phyloP scores from a whole-genome alignment of 305 asterid genomes.

The Ajuga reptans region DNA sequence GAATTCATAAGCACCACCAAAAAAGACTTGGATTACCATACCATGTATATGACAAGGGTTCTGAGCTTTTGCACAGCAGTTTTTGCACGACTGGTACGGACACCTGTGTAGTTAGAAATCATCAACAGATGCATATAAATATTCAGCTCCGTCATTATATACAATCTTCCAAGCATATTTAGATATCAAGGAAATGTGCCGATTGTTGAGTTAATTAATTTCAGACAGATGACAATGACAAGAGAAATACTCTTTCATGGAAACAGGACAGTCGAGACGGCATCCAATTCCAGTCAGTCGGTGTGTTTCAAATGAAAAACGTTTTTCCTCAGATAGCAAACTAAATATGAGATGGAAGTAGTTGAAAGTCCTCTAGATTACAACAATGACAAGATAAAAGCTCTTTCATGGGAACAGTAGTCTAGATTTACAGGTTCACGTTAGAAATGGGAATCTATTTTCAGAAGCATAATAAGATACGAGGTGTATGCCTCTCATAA shows the following conservation, averaged over 20 bases:
- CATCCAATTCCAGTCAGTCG: background rate
- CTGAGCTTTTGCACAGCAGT: conserved; percentile 89
- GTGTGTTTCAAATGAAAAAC: background rate
- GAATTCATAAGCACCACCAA: conserved; percentile 8
- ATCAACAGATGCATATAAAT: conserved; percentile 13
- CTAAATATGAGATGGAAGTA: background rate
- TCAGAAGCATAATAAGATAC: background rate
- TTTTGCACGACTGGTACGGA: conserved; percentile 91
- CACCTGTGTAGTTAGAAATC: conserved; percentile 51
- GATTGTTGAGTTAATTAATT: background rate
- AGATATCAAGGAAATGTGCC: background rate
- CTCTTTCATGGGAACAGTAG: no score
- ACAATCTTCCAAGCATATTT: background rate
- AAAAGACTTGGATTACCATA: conserved; percentile 24
- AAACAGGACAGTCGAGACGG: background rate
- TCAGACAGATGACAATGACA: background rate
- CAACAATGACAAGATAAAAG: no score
- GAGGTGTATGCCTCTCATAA: background rate
- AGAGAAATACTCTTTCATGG: background rate
- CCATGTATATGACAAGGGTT: conserved; percentile 98
- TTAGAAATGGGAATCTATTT: background rate
- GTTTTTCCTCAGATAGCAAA: background rate
- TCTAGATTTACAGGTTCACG: background rate
- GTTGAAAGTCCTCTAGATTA: conserved; percentile 1
- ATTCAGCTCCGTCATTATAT: conserved; percentile 5